Base-by-base conservation (phyloP, 257 asterid species). In the Sherardia arvensis region DNA sequence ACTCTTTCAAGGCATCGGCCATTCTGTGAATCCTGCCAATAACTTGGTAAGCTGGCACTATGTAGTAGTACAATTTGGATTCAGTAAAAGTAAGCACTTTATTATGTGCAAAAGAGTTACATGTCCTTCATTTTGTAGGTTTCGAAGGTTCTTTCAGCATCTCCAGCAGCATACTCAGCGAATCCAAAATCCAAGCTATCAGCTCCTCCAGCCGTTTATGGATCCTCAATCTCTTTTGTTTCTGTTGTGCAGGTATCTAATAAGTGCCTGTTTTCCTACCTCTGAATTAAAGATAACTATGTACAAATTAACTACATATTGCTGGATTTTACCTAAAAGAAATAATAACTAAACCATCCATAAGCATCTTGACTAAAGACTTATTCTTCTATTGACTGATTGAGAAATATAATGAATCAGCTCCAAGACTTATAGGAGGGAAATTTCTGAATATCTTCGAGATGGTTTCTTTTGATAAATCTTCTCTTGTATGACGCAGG, bases 1-100 rank as follows among this genome's bases (percentile, higher is more conserved):
- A 63, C 85, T 91, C 68, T 91, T 82, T 66, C 87, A 80, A 76
- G 98, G 98, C 70, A 82, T 83, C 53, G 94, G 98, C 34, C 98
- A 88, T 74, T 83, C 87, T 2, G 71, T 91, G 63, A 84, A 83
- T 79, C 85, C 94, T 53, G 81, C 89, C 51, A 91, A 79, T 77
- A 81, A 72, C 78, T 73, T 91, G 96, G 96, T 91, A 85, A 69
- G 59, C 54, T 73, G 64, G 40, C 47, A 20, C 23, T 23, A 1
- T 32, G 22, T 11, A 51, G 6, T 32, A 4, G 58, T 45, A 2
- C 20, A 11, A 22, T 59, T 61, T 30, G 33, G 33, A 14, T 51
- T 49, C 28, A 23, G 53, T 28, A 17, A 25, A 33, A 33, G 62
- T 60, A 29, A 49, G 5, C 4, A n/a, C 18, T 11, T 8, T 40